Base-by-base conservation (phyloP, 352 stramenopile species). In the Blastocystis sp. region DNA sequence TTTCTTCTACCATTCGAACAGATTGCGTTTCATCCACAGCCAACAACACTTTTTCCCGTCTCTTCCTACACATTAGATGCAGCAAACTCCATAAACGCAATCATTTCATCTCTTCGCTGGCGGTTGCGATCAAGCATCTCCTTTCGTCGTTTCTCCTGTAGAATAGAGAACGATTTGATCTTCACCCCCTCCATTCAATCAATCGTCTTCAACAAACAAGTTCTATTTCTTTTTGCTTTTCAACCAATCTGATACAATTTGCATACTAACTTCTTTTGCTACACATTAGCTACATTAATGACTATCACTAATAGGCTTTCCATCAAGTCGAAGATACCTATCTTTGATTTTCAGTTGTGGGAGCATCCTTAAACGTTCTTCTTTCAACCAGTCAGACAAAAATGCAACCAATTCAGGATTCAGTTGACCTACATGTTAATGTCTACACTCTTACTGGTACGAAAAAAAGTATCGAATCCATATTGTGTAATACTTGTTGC, bases 351-450 rank as follows among this genome's bases (percentile, higher is more conserved):
- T 83, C 29, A 83, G 57, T 24, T 67, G 14, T n/a, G 71, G 71
- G 12, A 83, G 29, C 58, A 42, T 66, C 27, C 71, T 32, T 37
- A 29, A 54, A 16, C 21, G 49, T 29, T 83, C 71, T 42, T 83
- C 71, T 27, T 66, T 51, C 14, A 83, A 37, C 71, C 71, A 83
- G 43, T 83, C 51, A n/a, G 12, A 16, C 71, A 83, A 83, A 46
- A 83, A 83, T 32, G 43, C 21, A 11, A 52, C 71, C 49, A 83
- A 37, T n/a, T 83, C 71, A 35, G 43, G 71, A 66, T 83, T 83
- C 16, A 83, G 21, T 39, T 49, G 21, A 6, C 29, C 71, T 83
- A 59, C 27, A 19, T 2, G 12, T 80, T 6, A 83, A n/a, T 12
- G 6, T 37, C 27, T 32, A 21, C 11, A 35, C 14, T 27, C n/a